Evolutionary conservation across 2,329 filamentous ascomycete genomes (phyloP).

Genomic region (Talaromyces albobiverticillius): DNA sequence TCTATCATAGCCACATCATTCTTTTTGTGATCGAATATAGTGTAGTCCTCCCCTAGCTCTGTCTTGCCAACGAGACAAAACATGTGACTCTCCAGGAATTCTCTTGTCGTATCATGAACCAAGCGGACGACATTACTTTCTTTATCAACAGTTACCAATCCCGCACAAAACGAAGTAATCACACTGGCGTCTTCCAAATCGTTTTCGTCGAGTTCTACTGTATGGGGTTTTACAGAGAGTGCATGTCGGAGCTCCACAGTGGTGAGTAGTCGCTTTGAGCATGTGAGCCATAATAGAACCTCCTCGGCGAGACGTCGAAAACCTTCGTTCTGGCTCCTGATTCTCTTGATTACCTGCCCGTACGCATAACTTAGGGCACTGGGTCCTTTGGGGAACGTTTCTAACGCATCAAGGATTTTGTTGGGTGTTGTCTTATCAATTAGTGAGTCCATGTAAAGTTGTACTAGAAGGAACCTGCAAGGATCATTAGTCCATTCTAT

Average conservation of each 20-base stretch:
- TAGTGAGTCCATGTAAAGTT: slow-evolving; percentile 23
- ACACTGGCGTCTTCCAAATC: slow-evolving; percentile 32
- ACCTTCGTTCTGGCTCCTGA: slow-evolving; percentile 33
- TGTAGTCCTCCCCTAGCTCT: no score
- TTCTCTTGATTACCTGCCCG: slow-evolving; percentile 40
- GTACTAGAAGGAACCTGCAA: slow-evolving; percentile 27
- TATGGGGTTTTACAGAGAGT: slow-evolving; percentile 34
- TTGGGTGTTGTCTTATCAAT: slow-evolving; percentile 21
- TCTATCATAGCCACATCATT: neutral
- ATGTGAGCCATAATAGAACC: slow-evolving; percentile 42
- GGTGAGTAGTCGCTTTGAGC: slow-evolving; percentile 32
- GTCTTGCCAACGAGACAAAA: slow-evolving; percentile 23
- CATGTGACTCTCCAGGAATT: slow-evolving; percentile 46
- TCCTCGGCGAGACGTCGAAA: slow-evolving; percentile 37
- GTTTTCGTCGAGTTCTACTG: slow-evolving; percentile 26
- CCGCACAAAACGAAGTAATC: slow-evolving; percentile 28
- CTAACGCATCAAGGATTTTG: slow-evolving; percentile 31
- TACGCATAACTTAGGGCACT: slow-evolving; percentile 41
- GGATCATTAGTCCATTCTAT: neutral
- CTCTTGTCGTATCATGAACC: slow-evolving; percentile 28
- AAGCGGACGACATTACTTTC: slow-evolving; percentile 29
- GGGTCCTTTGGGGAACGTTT: slow-evolving; percentile 27
- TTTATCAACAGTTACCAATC: slow-evolving; percentile 31
- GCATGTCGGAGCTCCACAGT: slow-evolving; percentile 42
- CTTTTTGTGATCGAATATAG: neutral